Base-by-base conservation (phyloP, 176 grass and related monocot genomes). In the Carex parvula region DNA sequence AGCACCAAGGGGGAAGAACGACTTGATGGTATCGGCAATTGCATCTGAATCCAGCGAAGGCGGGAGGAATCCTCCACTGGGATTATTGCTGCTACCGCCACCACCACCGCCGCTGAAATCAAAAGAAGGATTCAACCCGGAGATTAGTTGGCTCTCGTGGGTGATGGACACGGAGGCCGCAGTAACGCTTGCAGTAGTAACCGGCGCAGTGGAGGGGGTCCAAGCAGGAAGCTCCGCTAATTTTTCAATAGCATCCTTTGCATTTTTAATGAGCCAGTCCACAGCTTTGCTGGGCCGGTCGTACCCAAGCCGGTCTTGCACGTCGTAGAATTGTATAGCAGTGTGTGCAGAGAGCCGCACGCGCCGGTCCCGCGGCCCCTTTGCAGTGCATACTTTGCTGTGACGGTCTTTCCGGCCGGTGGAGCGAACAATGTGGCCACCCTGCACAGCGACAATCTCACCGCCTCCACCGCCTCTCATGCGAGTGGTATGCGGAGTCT, bases 261-360 rank as follows among this genome's bases (percentile, higher is more conserved):
- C 95, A 83, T 98, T 98, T 83, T 91, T 91, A 76, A 98, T 98
- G 87, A 98, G 92, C 95, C 95, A 98, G 52, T 98, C 95, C 20
- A 98, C 95, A 63, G 95, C 95, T 88, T 94, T 98, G 90, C 95
- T 98, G 21, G 95, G 95, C 9, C 95, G 92, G 89, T 98, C 95
- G 65, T 93, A 98, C n/a, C 95, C 95, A 0, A 98, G 92, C 0
- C 95, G 87, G 92, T 98, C 95, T 63, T 98, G 95, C 70, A 98
- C 95, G 64, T 98, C 95, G 65, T 98, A 98, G 90, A 94, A 98
- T 87, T 98, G 95, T 88, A 98, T 98, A 89, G 95, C 95, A 4
- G 95, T 98, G 87, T 93, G 95, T 1, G 95, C 95, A 53, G 95
- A 91, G 29, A 98, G 90, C 14, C 95, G 84, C 5, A 98, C 95